Evolutionary conservation across 2,329 filamentous ascomycete genomes (phyloP).

Genomic region (Ophiostoma sp.): DNA sequence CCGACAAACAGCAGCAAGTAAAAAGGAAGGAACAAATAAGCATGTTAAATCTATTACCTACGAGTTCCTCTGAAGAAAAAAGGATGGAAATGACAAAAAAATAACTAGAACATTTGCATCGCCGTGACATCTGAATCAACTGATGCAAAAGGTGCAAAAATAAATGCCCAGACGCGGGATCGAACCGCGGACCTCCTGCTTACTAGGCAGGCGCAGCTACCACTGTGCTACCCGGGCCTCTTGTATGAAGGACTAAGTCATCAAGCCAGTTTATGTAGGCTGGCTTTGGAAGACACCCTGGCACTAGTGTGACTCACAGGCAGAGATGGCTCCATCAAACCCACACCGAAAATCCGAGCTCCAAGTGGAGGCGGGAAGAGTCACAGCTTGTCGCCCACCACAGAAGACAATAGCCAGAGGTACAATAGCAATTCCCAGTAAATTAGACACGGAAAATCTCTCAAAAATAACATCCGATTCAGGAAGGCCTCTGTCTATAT

Average conservation of each 20-base stretch:
- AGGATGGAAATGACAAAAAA: not conserved
- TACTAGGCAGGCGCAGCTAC: conserved; percentile 17
- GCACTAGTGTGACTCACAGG: not conserved
- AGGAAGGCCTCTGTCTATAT: not conserved
- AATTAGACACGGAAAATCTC: not conserved
- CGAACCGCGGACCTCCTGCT: conserved; percentile 16
- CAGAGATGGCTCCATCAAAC: not conserved
- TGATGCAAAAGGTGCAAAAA: not conserved
- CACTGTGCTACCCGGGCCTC: conserved; percentile 14
- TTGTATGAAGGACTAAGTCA: not conserved
- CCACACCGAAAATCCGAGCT: not conserved
- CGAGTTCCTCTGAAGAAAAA: not conserved
- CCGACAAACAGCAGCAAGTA: not conserved
- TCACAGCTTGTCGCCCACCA: conserved; percentile 19
- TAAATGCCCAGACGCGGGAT: conserved; percentile 14
- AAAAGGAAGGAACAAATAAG: not conserved
- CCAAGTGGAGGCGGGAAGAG: conserved; percentile 18
- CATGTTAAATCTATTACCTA: not conserved
- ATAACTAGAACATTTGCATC: not conserved
- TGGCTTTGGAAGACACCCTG: not conserved
- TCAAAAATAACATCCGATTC: not conserved
- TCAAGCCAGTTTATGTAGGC: not conserved
- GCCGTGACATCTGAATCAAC: no score
- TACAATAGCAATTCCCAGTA: not conserved
- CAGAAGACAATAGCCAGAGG: conserved; percentile 18